Base-by-base conservation (phyloP, 176 grass and related monocot genomes). In the Eleusine coracana region DNA sequence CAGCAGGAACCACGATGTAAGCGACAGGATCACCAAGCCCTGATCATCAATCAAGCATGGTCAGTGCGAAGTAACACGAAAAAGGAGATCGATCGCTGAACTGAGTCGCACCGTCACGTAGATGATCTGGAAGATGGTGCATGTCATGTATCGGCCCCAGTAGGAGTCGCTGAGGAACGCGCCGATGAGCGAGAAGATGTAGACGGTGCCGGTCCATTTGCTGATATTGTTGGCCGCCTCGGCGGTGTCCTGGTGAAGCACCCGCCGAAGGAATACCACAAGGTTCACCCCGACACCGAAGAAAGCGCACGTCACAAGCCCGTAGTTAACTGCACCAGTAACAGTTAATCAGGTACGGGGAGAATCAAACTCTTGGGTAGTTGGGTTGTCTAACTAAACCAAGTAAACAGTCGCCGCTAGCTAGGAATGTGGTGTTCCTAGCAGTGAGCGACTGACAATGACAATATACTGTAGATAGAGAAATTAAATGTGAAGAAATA, bases 221-320 rank as follows among this genome's bases (percentile, higher is more conserved):
- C 94, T 97, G 66, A 97, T 91, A 76, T 82, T 93, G 72, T 97
- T 93, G 58, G 91, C 94, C 0, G 94, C 94, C 45, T 90, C 87
- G 13, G 87, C 94, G 83, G 83, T 93, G 28, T 63, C 84, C 86
- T 97, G 91, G 44, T 86, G 84, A 10, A 97, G 82, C 48, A 97
- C 91, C 42, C 91, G 80, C 4, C 89, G 92, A 38, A 97, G 80
- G 84, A 94, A 97, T 74, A 97, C 89, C 56, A 97, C 94, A 0
- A 97, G 82, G 71, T 97, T 97, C 64, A 97, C 94, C 4, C 89
- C 94, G 5, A 97, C 94, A 68, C 94, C 94, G 82, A 97, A 97
- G 85, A 97, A 97, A 64, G 94, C 94, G 67, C 90, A 80, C 4
- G 91, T 97, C 36, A 86, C 84, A 0, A 97, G 91, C 5, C 85